Evolutionary conservation across 768 basidiomycete genomes (phyloP).

Genomic region (Tylopilus felleus): DNA sequence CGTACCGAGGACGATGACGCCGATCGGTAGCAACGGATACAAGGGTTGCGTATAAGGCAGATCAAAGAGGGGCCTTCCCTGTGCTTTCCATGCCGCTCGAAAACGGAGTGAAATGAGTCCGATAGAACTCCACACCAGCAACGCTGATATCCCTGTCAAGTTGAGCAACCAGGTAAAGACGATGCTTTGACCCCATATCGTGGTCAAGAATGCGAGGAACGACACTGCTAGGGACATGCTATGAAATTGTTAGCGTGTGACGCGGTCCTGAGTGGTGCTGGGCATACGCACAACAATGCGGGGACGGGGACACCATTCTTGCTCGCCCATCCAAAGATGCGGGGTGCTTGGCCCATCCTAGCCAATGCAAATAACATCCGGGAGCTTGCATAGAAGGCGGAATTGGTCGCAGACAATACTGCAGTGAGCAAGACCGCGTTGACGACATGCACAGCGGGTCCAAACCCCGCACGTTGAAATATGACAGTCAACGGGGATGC

Average conservation of each 20-base stretch:
- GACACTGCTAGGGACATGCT: constrained; percentile 49
- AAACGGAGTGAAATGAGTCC: constrained; percentile 57
- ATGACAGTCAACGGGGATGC: constrained; percentile 65
- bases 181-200: constrained; percentile 54
- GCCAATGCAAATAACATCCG: constrained; percentile 62
- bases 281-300: constrained; percentile 44
- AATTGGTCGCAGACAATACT: constrained; percentile 61
- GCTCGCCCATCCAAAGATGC: constrained; percentile 61
- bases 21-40: constrained; percentile 49
- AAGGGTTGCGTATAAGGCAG: constrained; percentile 57
- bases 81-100: constrained; percentile 54
- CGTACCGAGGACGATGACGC: constrained; percentile 46
- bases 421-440: constrained; percentile 68
- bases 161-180: constrained; percentile 61
- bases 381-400: constrained; percentile 64
- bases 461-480: constrained; percentile 59
- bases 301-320: constrained; percentile 61
- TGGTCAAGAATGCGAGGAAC: constrained; percentile 52
- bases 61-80: constrained; percentile 48
- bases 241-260: neutral
- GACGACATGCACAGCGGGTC: constrained; percentile 58
- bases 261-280: neutral
- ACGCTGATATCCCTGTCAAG: constrained; percentile 61
- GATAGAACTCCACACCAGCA: constrained; percentile 66
- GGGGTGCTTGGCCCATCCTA: constrained; percentile 60